Evolutionary conservation across 345 rosid species (phyloP), one percentile per base, ranked within the genome.

Genomic region (Pistacia atlantica): DNA sequence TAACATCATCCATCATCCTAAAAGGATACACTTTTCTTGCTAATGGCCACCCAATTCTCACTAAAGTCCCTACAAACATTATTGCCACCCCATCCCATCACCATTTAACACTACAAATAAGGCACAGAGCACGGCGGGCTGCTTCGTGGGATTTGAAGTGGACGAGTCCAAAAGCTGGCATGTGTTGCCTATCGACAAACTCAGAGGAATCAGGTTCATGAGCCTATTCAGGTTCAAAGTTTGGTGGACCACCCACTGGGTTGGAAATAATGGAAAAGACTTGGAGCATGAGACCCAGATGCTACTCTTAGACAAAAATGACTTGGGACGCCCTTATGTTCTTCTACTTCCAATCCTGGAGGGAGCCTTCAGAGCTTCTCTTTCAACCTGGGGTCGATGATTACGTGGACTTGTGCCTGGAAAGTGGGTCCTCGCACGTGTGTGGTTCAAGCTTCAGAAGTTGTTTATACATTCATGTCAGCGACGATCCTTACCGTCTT

Each of bases 191-290:
- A 45, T 85, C 0, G 86, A 84, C 13, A 76, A 66, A 61, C 83
- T 85, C 18, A 70, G 2, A 0, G 57, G 55, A 3, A 73, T 80
- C 1, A 65, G 64, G 65, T 77, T 84, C 80, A 78, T 80, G 86
- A 85, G 86, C 71, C 83, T 85, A 65, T 85, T 85, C 79, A 52
- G 88, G 59, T 83, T 85, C 82, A 85, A 85, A 65, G 83, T 78
- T 5, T 85, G 88, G 88, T 83, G 88, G 88, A 83, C 88, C 4
- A 85, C 86, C 25, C 86, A 69, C 14, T 85, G 84, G 88, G 75
- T 74, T 14, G 84, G 88, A 0, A 73, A 81, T 22, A 78, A 31
- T 22, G 88, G 88, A 42, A 25, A 75, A 13, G 88, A 85, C 48
- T 65, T 83, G 20, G 84, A 85, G 17, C 66, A 76, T 7, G 88